Base-by-base conservation (phyloP, 1,139 yeast species). In the Geotrichum siamense region DNA sequence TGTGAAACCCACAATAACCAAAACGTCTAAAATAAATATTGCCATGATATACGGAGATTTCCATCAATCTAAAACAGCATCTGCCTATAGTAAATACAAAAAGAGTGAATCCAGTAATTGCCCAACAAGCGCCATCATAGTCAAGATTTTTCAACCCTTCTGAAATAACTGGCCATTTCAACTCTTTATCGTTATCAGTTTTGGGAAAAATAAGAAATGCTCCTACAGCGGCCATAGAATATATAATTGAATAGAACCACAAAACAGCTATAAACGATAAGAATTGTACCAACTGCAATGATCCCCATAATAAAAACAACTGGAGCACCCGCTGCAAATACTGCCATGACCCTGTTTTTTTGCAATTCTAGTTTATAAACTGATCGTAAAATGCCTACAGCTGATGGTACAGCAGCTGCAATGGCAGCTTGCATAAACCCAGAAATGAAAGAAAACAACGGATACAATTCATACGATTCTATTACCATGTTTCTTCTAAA, bases 271-370 rank as follows among this genome's bases (percentile, higher is more conserved):
- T 54, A 74, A 75, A 71, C 38, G 55, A 56, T 13, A 69, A 51
- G n/a, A 63, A 53, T 40, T 64, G 56, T 12, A 38, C 74, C 75
- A 9, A 72, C 72, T 20, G 63, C 50, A 21, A 71, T 52, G 27
- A 61, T 58, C 0, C 75, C 75, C 13, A 56, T 43, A 1, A 69
- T 66, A 41, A 65, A 67, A 15, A 75, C 75, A 5, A 68, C 52
- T 1, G 75, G 75, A 1, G 74, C 72, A 1, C 75, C 75, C 1
- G 70, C 69, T 3, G 70, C 56, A 50, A 69, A 69, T 15, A 66
- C 58, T 23, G 74, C 70, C 64, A 70, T 55, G 5, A 59, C 73
- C 49, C 61, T 53, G 50, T 71, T 71, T 49, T 69, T 67, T 34
- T 75, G 53, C 38, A 53, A 53, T 12, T 60, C 54, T 0, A 71